Conservation (phyloP, 208 protist genomes). For the Leishmania martiniquensis region DNA sequence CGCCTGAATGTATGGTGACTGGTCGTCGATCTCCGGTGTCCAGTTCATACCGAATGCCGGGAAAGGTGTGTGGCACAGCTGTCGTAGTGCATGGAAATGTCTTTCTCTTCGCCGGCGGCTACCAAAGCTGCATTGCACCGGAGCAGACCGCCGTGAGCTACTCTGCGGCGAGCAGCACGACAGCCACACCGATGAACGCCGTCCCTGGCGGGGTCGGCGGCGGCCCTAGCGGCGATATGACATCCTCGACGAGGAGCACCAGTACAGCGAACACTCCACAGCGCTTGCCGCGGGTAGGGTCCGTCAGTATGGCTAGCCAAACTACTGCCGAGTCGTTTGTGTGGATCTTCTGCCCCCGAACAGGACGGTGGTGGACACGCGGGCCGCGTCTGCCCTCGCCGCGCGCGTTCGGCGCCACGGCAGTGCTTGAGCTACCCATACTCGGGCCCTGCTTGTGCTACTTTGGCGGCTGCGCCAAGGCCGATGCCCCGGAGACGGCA, state of each 20-base stretch:
- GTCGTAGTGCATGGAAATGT: slow-evolving; percentile 33
- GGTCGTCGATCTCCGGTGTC: slow-evolving; percentile 8
- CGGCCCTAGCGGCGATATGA: neutral
- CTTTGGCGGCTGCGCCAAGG: slow-evolving; percentile 51
- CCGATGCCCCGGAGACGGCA: slow-evolving; percentile 42
- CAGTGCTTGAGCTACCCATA: slow-evolving; percentile 37
- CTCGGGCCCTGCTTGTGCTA: slow-evolving; percentile 48
- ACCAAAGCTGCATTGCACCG: slow-evolving; percentile 35
- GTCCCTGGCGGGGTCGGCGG: neutral
- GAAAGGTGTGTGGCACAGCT: slow-evolving; percentile 38
- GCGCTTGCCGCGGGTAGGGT: slow-evolving; percentile 19
- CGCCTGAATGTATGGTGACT: neutral
- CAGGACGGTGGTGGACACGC: slow-evolving; percentile 30
- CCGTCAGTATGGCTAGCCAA: slow-evolving; percentile 26
- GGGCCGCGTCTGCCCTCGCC: slow-evolving; percentile 41
- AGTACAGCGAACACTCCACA: slow-evolving; percentile 19
- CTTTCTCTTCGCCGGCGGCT: slow-evolving; percentile 39
- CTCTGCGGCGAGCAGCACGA: slow-evolving; percentile 38
- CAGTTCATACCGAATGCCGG: slow-evolving; percentile 37
- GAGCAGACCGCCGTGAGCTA: slow-evolving; percentile 40
- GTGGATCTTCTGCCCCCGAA: slow-evolving; percentile 48
- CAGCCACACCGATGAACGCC: slow-evolving; percentile 32
- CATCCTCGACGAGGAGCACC: slow-evolving; percentile 16
- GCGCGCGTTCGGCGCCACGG: slow-evolving; percentile 43
- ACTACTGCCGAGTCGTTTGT: slow-evolving; percentile 37